A percentile compares a stretch with the other conserved stretches of the same genome.
Conservation (phyloP, 2,329 filamentous ascomycete genomes). For the Beauveria australis region DNA sequence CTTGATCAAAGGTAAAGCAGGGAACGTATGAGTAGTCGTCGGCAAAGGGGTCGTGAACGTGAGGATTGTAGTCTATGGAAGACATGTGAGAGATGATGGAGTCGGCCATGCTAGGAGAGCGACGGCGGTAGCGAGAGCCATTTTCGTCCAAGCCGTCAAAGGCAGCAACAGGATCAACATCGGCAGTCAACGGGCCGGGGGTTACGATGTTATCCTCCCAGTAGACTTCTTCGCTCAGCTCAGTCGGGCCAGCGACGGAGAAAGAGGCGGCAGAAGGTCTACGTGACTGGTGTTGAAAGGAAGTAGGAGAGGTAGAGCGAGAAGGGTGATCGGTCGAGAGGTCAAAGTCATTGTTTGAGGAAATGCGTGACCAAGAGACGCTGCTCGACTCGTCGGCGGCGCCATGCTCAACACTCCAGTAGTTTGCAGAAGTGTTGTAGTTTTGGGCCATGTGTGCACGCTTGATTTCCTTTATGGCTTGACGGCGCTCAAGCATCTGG, state of each 20-base stretch:
- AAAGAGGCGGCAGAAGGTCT: conserved; percentile 33
- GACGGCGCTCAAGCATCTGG: conserved; percentile 50
- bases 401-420: conserved; percentile 81
- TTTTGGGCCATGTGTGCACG: conserved; percentile 41
- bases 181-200: conserved; percentile 43
- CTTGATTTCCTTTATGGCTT: conserved; percentile 49
- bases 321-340: conserved; percentile 28
- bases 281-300: conserved; percentile 40
- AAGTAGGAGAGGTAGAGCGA: conserved; percentile 30
- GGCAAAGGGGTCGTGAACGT: conserved; percentile 58
- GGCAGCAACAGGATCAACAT: conserved; percentile 44
- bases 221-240: conserved; percentile 26
- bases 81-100: conserved; percentile 67
- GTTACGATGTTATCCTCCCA: conserved; percentile 48
- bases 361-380: conserved; percentile 32
- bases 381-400: conserved; percentile 45
- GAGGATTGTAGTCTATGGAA: conserved; percentile 50
- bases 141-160: conserved; percentile 58
- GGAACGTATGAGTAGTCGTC: conserved; percentile 92
- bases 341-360: conserved; percentile 32
- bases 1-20: conserved; percentile 78
- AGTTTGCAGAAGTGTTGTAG: conserved; percentile 48
- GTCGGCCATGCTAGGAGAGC: conserved; percentile 73
- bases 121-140: conserved; percentile 52
- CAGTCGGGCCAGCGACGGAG: conserved; percentile 21